Conservation (phyloP, 768 basidiomycete genomes). For the Baorangia bicolor region DNA sequence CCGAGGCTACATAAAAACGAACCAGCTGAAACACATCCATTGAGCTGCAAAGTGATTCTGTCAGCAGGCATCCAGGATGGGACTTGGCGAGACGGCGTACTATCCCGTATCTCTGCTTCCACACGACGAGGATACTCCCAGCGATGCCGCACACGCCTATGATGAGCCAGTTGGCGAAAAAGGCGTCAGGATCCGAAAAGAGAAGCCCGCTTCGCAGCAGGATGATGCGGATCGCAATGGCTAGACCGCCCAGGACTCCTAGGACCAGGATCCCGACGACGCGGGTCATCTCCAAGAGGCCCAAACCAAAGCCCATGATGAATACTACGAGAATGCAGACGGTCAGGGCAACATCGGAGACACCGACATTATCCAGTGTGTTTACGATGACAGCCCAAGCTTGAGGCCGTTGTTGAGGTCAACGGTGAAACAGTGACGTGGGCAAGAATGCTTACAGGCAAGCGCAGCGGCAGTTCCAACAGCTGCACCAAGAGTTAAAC, state of each 20-base stretch:
- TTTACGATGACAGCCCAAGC: constrained; percentile 68
- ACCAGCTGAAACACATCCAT: constrained; percentile 56
- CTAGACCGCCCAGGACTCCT: constrained; percentile 53
- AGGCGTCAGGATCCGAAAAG: constrained; percentile 34
- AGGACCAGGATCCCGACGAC: constrained; percentile 46
- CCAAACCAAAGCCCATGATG: constrained; percentile 49
- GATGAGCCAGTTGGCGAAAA: constrained; percentile 53
- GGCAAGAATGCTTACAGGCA: constrained; percentile 36
- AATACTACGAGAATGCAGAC: constrained; percentile 51
- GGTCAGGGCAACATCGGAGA: constrained; percentile 53
- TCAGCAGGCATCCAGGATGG: constrained; percentile 1
- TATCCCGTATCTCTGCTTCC: constrained; percentile 47
- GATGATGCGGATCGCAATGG: constrained; percentile 54
- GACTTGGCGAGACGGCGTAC: constrained; percentile 35
- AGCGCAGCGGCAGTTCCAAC: constrained; percentile 51
- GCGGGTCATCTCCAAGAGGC: constrained; percentile 51
- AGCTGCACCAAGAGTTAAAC: constrained; percentile 54
- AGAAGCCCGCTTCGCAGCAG: constrained; percentile 52
- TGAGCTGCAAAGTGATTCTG: constrained; percentile 31
- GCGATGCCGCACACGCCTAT: constrained; percentile 44
- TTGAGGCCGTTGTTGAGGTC: constrained; percentile 20
- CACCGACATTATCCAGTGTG: constrained; percentile 44
- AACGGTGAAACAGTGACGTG: background rate
- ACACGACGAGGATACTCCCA: constrained; percentile 42
- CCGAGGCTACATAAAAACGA: constrained; percentile 59